These are phyloP conservation scores for Fusarium algeriense DNA, from an alignment of 2,329 filamentous ascomycete species.

Conservation along the genomic window DNA sequence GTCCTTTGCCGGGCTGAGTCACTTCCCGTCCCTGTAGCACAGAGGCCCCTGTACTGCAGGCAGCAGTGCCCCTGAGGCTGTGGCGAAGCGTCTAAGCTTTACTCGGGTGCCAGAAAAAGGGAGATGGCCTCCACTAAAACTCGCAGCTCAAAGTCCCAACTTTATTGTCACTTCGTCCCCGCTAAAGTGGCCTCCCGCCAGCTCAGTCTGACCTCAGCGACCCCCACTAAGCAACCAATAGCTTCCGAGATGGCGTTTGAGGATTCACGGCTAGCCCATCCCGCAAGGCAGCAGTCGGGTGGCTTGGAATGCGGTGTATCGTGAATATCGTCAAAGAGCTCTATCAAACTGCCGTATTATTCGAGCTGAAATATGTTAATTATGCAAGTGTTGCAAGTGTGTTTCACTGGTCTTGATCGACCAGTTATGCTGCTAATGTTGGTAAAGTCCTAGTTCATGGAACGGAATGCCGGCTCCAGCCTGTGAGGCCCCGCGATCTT, in stretches of 20 bases:
- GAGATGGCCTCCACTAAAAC: fast-evolving
- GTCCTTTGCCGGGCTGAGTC: conserved; percentile 30
- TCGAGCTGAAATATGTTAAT: not conserved
- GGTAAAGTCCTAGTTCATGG: not conserved
- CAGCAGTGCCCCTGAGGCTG: conserved; percentile 19
- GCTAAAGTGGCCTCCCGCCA: conserved; percentile 5
- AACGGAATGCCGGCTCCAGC: not conserved
- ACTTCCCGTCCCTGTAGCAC: not conserved
- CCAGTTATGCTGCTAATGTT: not conserved
- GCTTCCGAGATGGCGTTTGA: not conserved
- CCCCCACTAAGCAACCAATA: not conserved
- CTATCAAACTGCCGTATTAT: not conserved
- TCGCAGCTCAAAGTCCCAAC: not conserved
- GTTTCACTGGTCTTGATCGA: not conserved
- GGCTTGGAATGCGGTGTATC: not conserved
- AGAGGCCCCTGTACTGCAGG: not conserved
- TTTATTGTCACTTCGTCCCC: not conserved
- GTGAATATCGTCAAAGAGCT: not conserved
- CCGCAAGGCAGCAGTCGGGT: conserved; percentile 16
- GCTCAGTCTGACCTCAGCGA: conserved; percentile 35
- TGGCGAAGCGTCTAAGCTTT: conserved; percentile 15
- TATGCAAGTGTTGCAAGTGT: not conserved
- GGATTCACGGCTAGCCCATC: not conserved
- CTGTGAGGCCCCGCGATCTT: not conserved
- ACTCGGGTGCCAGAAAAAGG: not conserved